Base-by-base conservation (phyloP, 768 basidiomycete species). In the Podaxis pistillaris region DNA sequence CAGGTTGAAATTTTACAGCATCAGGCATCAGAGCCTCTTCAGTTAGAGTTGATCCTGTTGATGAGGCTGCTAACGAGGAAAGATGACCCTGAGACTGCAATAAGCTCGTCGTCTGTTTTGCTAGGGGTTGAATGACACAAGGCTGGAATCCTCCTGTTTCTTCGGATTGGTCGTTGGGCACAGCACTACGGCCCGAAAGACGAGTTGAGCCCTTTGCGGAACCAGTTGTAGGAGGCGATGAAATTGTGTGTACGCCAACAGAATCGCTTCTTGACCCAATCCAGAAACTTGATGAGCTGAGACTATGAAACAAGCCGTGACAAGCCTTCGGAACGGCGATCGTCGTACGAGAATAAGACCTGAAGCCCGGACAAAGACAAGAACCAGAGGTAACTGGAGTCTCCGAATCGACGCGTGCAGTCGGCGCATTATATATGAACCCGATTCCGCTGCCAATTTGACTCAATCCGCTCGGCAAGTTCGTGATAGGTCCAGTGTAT, bases 361-460 rank as follows among this genome's bases (percentile, higher is more conserved):
- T 52, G 3, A 61, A 53, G 26, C 57, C 56, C n/a, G 62, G 19
- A 49, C 17, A 12, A 22, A n/a, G 46, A 37, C 68, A 60, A 22
- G 50, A 53, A 6, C 28, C 37, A 17, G 26, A 8, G 17, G n/a
- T 6, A 40, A n/a, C 59, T 11, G 37, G 24, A 3, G 24, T 28
- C 26, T 44, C 26, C 24, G 38, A 7, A 36, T 26, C 19, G 9
- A 36, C 22, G 7, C 15, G 2, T 28, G 75, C 71, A 28, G 62
- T 55, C 1, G 76, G 76, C 4, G 75, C 57, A 36, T 66, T 75
- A 68, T 80, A 81, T 28, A 73, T 81, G 67, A 80, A 85, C 5
- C 83, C 83, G 54, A 84, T 85, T 24, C 86, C 83, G 36, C 76
- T 78, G 22, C 83, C 83, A 44, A 81, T 79, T 46, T 81, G 78